Evolutionary conservation across 768 basidiomycete genomes (phyloP).

Genomic region (Russula sp.): DNA sequence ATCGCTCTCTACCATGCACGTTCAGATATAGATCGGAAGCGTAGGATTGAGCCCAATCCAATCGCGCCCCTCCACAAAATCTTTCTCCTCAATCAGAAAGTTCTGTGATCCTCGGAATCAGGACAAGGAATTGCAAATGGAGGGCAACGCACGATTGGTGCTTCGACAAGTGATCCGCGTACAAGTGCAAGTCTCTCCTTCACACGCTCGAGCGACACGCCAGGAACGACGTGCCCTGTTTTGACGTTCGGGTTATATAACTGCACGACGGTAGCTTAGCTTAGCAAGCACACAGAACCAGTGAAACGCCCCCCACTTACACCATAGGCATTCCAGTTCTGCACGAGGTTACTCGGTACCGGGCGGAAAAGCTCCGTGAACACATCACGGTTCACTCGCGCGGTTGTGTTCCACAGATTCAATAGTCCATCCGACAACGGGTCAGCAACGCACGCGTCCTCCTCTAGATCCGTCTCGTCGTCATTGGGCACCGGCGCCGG

Average conservation of each 20-base stretch:
- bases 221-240: slow-evolving; percentile 75
- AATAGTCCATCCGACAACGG: slow-evolving; percentile 60
- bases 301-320: slow-evolving; percentile 32
- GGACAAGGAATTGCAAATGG: neutral
- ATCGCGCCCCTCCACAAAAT: slow-evolving; percentile 60
- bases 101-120: slow-evolving; percentile 42
- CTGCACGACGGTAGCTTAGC: slow-evolving; percentile 32
- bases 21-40: slow-evolving; percentile 71
- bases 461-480: slow-evolving; percentile 52
- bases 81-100: slow-evolving; percentile 78
- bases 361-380: slow-evolving; percentile 84
- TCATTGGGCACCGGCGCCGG: slow-evolving; percentile 67
- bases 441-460: slow-evolving; percentile 71
- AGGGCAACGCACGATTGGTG: slow-evolving; percentile 48
- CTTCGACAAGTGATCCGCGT: slow-evolving; percentile 68
- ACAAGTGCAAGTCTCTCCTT: slow-evolving; percentile 71
- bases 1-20: neutral
- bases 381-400: slow-evolving; percentile 73
- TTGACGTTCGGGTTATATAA: slow-evolving; percentile 69
- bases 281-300: neutral
- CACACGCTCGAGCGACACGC: slow-evolving; percentile 57
- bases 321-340: slow-evolving; percentile 73
- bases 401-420: slow-evolving; percentile 61
- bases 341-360: slow-evolving; percentile 79
- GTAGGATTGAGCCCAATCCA: slow-evolving; percentile 75